Conservation (phyloP, 768 basidiomycete genomes). For the Tylopilus sp. region DNA sequence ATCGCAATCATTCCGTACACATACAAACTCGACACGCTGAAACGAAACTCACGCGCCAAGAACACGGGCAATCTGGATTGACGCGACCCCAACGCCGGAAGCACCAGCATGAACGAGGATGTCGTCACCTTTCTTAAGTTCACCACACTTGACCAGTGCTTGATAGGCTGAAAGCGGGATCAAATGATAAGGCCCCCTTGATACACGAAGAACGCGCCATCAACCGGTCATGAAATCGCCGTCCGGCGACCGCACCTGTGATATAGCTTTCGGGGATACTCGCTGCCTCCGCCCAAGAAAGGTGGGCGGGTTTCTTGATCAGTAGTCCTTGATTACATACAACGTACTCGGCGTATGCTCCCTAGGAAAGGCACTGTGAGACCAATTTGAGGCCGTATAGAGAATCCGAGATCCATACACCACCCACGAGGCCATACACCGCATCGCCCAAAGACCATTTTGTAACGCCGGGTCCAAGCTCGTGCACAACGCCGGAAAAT, state of each 20-base stretch:
- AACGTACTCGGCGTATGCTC: constrained; percentile 89
- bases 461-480: constrained; percentile 48
- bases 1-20: not conserved
- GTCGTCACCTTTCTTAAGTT: constrained; percentile 64
- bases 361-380: constrained; percentile 42
- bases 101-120: constrained; percentile 91
- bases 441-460: constrained; percentile 64
- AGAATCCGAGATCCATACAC: constrained; percentile 48
- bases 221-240: constrained; percentile 9
- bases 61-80: constrained; percentile 79
- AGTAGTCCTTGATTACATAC: constrained; percentile 62
- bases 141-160: constrained; percentile 62
- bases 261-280: constrained; percentile 86
- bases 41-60: constrained; percentile 61
- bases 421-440: constrained; percentile 75
- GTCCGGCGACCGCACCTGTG: constrained; percentile 54
- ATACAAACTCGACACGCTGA: not conserved
- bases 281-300: constrained; percentile 84
- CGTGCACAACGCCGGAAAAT: constrained; percentile 67
- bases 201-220: not conserved
- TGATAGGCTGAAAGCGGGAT: constrained; percentile 47
- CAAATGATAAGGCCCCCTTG: constrained; percentile 4
- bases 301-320: constrained; percentile 65
- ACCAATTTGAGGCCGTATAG: not conserved
- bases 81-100: constrained; percentile 85